A percentile compares a stretch with the other conserved stretches of the same genome.
These are phyloP conservation scores for Cryptosporidium viatorum DNA, from an alignment of 169 alveolate genomes.

Conservation along the genomic window DNA sequence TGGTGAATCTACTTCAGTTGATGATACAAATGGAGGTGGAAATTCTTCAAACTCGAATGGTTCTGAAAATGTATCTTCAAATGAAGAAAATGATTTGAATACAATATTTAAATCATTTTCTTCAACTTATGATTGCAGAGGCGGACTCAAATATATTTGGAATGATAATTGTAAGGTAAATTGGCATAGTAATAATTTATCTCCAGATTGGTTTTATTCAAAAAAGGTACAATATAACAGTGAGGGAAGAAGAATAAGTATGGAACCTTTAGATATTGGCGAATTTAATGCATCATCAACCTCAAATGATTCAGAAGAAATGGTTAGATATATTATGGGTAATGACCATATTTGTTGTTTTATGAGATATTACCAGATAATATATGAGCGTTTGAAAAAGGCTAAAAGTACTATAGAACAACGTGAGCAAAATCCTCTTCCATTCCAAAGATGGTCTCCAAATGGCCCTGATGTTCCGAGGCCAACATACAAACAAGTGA, in stretches of 20 bases:
- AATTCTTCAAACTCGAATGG: conserved; percentile 31
- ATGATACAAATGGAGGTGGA: conserved; percentile 2
- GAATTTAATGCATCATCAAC: neutral
- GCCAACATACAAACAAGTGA: conserved; percentile 67
- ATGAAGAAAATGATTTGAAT: conserved; percentile 58
- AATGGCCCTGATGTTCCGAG: conserved; percentile 75
- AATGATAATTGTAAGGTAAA: conserved; percentile 69
- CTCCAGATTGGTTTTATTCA: conserved; percentile 73
- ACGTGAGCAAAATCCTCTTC: conserved; percentile 59
- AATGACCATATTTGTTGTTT: conserved; percentile 77
- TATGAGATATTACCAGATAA: conserved; percentile 77
- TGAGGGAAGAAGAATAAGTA: conserved; percentile 12
- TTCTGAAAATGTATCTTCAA: conserved; percentile 39
- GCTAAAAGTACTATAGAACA: conserved; percentile 76
- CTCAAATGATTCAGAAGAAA: conserved; percentile 8
- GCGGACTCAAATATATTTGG: conserved; percentile 66
- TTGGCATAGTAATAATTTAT: conserved; percentile 58
- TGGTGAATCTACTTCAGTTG: conserved; percentile 22
- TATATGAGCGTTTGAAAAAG: conserved; percentile 82
- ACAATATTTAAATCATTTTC: conserved; percentile 46
- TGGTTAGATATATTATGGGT: conserved; percentile 70
- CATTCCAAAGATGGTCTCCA: conserved; percentile 76
- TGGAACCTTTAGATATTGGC: neutral
- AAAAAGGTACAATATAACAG: conserved; percentile 5
- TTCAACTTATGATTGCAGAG: conserved; percentile 63